These are phyloP conservation scores for Pseudogymnoascus sp. DNA, from an alignment of 2,329 filamentous ascomycete genomes.

Conservation along the genomic window DNA sequence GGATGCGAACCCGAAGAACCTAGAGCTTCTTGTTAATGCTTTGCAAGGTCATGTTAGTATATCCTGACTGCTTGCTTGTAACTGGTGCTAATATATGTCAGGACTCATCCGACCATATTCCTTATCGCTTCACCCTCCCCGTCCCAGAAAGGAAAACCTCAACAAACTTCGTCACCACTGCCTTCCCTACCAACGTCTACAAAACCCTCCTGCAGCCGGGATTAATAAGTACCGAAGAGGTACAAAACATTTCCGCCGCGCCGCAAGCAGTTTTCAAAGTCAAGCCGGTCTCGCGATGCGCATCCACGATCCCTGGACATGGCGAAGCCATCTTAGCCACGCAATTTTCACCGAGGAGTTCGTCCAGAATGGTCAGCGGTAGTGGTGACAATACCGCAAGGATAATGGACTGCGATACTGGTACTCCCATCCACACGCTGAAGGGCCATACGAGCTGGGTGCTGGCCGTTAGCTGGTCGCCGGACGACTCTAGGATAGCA, in stretches of 20 bases:
- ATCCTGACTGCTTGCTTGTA: background rate
- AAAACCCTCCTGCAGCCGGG: conserved; percentile 37
- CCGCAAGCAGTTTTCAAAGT: conserved; percentile 93
- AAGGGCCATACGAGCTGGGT: conserved; percentile 89
- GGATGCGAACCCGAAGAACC: conserved; percentile 80
- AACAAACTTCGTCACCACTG: conserved; percentile 31
- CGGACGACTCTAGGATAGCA: conserved; percentile 71
- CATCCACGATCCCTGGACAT: conserved; percentile 81
- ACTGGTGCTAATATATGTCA: conserved; percentile 19
- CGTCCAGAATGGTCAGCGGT: conserved; percentile 73
- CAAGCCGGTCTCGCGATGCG: conserved; percentile 82
- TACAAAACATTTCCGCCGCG: conserved; percentile 46
- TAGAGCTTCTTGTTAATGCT: conserved; percentile 79
- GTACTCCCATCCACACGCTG: conserved; percentile 77
- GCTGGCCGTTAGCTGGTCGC: conserved; percentile 76
- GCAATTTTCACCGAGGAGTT: conserved; percentile 74
- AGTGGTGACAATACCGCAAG: conserved; percentile 85
- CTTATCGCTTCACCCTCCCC: conserved; percentile 56
- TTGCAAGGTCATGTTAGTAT: conserved; percentile 61
- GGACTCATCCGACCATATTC: conserved; percentile 53
- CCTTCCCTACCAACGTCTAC: conserved; percentile 32
- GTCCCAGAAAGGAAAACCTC: conserved; percentile 31
- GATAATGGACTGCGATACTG: conserved; percentile 92
- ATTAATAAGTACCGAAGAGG: conserved; percentile 29
- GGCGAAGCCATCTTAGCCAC: conserved; percentile 82